These are phyloP conservation scores for Emergomyces africanus DNA, from an alignment of 2,329 filamentous ascomycete genomes.

Conservation along the genomic window DNA sequence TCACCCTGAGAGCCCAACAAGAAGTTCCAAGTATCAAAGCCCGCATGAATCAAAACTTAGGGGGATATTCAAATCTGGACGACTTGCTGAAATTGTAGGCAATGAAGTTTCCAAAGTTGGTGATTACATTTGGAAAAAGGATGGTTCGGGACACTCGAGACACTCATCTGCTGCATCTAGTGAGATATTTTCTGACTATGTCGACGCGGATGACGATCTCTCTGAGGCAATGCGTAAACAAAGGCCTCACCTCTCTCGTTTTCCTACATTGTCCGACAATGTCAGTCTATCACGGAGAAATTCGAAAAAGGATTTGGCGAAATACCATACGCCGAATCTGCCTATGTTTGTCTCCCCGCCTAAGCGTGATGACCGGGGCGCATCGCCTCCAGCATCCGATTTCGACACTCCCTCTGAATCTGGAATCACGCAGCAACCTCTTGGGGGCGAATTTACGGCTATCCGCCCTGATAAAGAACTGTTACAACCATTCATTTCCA, in stretches of 20 bases:
- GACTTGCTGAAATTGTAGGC: slow-evolving; percentile 61
- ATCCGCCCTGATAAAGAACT: background rate
- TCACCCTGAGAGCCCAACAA: slow-evolving; percentile 9
- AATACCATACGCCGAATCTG: slow-evolving; percentile 33
- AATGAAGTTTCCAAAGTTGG: slow-evolving; percentile 50
- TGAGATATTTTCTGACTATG: slow-evolving; percentile 32
- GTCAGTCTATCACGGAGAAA: slow-evolving; percentile 20
- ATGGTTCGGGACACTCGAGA: slow-evolving; percentile 31
- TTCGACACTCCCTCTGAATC: slow-evolving; percentile 3
- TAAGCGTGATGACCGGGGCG: slow-evolving; percentile 21
- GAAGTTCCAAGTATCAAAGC: slow-evolving; percentile 15
- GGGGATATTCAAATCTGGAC: slow-evolving; percentile 64
- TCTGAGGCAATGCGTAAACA: slow-evolving; percentile 18
- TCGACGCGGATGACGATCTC: slow-evolving; percentile 34
- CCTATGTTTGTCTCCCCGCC: slow-evolving; percentile 40
- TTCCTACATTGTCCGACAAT: slow-evolving; percentile 25
- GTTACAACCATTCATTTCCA: background rate
- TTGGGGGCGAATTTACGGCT: background rate
- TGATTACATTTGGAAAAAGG: slow-evolving; percentile 48
- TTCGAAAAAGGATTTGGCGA: slow-evolving; percentile 23
- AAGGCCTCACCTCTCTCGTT: slow-evolving; percentile 19
- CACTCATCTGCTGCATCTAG: slow-evolving; percentile 34
- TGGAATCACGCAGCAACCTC: background rate
- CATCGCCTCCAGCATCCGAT: slow-evolving; percentile 4
- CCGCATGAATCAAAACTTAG: slow-evolving; percentile 48